These are phyloP conservation scores for Petasospora rhodanensis DNA, from an alignment of 1,139 yeast genomes.

Conservation along the genomic window DNA sequence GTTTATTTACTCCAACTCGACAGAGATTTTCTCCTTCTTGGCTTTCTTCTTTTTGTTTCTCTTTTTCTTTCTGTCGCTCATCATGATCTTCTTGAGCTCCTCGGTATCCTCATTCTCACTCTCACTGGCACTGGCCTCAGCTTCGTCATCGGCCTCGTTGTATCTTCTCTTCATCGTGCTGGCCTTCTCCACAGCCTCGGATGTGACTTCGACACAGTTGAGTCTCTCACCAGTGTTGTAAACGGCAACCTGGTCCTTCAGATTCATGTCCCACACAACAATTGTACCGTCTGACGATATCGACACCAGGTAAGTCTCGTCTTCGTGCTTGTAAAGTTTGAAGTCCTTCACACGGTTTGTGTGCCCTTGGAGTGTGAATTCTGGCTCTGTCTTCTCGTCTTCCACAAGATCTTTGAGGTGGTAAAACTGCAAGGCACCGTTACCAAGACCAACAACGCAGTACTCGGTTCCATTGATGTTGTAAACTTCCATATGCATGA, in stretches of 20 bases:
- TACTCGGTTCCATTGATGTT: conserved; percentile 45
- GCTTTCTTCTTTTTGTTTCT: conserved; percentile 38
- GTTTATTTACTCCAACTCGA: conserved; percentile 45
- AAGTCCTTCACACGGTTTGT: conserved; percentile 81
- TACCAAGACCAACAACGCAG: conserved; percentile 62
- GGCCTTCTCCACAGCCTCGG: conserved; percentile 72
- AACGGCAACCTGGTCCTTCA: conserved; percentile 79
- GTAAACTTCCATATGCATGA: conserved; percentile 64
- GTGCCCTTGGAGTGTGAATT: conserved; percentile 68
- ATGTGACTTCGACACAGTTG: conserved; percentile 76
- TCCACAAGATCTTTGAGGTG: conserved; percentile 36
- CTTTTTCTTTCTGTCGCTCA: conserved; percentile 36
- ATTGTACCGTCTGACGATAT: conserved; percentile 92
- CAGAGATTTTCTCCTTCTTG: conserved; percentile 41
- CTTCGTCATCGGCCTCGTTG: conserved; percentile 38
- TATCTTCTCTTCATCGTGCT: conserved; percentile 67
- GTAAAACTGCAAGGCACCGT: conserved; percentile 67
- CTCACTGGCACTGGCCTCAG: conserved; percentile 56
- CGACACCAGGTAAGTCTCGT: conserved; percentile 56
- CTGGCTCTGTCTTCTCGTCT: conserved; percentile 37
- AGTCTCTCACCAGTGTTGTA: conserved; percentile 91
- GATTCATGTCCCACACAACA: conserved; percentile 77
- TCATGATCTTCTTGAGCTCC: conserved; percentile 36
- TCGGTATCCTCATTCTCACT: conserved; percentile 42
- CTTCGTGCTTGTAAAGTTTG: conserved; percentile 44